Base-by-base conservation (phyloP, 257 asterid species). In the Nicotiana benthamiana region DNA sequence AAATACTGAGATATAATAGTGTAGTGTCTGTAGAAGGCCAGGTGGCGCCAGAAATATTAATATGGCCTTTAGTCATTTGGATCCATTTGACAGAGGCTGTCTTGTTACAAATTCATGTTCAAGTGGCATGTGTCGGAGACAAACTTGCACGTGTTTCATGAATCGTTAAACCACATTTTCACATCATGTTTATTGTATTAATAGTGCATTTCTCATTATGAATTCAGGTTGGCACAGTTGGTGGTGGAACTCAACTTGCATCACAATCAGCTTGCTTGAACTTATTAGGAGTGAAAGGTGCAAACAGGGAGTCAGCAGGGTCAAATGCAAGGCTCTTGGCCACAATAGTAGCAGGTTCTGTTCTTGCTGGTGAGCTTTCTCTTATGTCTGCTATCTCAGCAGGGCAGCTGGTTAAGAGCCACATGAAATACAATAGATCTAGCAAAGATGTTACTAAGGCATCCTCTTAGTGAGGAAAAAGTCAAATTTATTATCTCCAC, bases 161-260 rank as follows among this genome's bases (percentile, higher is more conserved):
- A 10, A 22, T 13, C 36, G 1, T 5, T 46, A 36, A 2, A 17
- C 56, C 11, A 20, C 27, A 70, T 68, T n/a, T 51, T 5, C 57
- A 3, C 20, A 3, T 67, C 17, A 17, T 67, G 10, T 34, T 32
- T 20, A 7, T 2, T 65, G 30, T 59, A 59, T 22, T 22, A 59
- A 22, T 59, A 20, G 22, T 59, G 65, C 16, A 22, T 59, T 59
- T 59, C 24, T 59, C 15, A 10, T 11, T 5, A 13, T 79, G 75
- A 65, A 79, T 65, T 20, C 84, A 88, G 91, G 91, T 88, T 74
- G 91, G 91, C 6, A 88, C 91, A 4, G 91, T 88, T 4, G 91
- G 91, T 74, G 91, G 91, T 51, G 91, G 91, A 22, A 88, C 91
- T 81, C 91, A 88, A 75, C 88, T 88, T 27, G 87, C 89, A 59